Conservation (phyloP, 805 yeast species). For the Ogataea neopini region DNA sequence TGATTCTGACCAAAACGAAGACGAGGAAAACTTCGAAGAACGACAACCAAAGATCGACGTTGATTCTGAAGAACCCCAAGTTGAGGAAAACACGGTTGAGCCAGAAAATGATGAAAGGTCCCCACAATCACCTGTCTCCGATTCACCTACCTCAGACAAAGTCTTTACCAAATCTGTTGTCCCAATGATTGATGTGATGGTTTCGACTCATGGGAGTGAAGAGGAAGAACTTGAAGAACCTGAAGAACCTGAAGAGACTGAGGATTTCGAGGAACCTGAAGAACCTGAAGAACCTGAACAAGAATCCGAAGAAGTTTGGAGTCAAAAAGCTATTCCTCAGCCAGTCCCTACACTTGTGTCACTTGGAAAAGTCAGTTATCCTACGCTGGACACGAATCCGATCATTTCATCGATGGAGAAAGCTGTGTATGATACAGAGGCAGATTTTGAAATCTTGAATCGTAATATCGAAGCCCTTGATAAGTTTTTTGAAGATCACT, state of each 20-base stretch:
- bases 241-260: neutral
- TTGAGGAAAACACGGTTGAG: no score
- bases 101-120: no score
- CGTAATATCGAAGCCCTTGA: slow-evolving; percentile 23
- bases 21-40: no score
- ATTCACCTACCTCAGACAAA: no score
- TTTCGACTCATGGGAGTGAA: neutral
- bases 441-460: slow-evolving; percentile 29
- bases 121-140: no score
- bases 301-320: slow-evolving; percentile 11
- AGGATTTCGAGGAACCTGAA: neutral
- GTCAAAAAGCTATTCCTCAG: slow-evolving; percentile 24
- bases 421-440: slow-evolving; percentile 32
- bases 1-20: no score
- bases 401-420: slow-evolving; percentile 29
- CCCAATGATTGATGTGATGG: no score
- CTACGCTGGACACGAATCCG: slow-evolving; percentile 18
- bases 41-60: no score
- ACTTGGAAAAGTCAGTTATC: slow-evolving; percentile 26
- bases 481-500: slow-evolving; percentile 30
- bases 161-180: no score
- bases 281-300: slow-evolving; percentile 32
- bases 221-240: neutral
- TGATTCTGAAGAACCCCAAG: no score
- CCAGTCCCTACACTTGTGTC: slow-evolving; percentile 27